Conservation (phyloP, 176 grass and related monocot species). For the Triticum aestivum region DNA sequence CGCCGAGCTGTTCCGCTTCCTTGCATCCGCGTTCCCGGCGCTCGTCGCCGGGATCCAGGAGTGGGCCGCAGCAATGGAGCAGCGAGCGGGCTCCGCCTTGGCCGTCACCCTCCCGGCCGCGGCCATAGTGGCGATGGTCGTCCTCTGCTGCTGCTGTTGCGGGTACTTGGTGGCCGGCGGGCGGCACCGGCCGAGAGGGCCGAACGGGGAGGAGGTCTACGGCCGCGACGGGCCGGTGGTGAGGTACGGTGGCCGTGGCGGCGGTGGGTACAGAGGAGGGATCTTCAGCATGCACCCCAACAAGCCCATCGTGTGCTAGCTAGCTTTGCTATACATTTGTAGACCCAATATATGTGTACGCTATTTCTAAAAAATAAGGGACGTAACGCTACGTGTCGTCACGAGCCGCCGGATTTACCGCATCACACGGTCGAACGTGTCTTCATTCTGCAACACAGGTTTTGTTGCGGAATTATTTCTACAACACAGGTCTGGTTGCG, state of each 20-base stretch:
- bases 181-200: background rate
- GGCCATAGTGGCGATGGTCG: background rate
- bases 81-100: background rate
- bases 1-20: conserved; percentile 17
- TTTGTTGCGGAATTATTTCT: too few species aligned
- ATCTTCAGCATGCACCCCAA: conserved; percentile 41
- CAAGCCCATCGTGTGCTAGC: conserved; percentile 22
- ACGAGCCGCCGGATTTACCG: too few species aligned
- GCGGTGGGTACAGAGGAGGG: conserved; percentile 18
- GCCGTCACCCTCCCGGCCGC: background rate
- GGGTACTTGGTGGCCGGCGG: background rate
- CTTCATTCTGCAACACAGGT: too few species aligned
- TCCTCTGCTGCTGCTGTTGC: conserved; percentile 20
- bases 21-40: background rate
- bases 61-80: background rate
- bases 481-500: too few species aligned
- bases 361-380: too few species aligned
- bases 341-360: background rate
- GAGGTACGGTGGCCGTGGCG: background rate
- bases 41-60: background rate
- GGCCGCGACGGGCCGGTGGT: conserved; percentile 30
- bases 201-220: conserved; percentile 20
- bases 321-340: background rate
- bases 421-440: too few species aligned
- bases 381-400: too few species aligned